Evolutionary conservation across 805 yeast genomes (phyloP).

Genomic region (Candida peoriensis): DNA sequence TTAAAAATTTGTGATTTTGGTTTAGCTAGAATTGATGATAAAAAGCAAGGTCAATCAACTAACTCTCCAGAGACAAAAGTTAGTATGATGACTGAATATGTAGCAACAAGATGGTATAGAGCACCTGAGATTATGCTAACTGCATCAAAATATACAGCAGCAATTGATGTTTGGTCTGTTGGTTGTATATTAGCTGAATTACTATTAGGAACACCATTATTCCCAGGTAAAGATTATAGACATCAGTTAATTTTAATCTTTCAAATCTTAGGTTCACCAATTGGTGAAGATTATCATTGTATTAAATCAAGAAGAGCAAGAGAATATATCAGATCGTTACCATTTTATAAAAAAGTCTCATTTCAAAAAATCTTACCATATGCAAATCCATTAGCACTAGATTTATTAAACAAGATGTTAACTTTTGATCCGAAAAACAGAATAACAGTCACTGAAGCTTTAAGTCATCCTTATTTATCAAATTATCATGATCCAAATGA

Average conservation of each 20-base stretch:
- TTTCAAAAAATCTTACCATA: slow-evolving; percentile 40
- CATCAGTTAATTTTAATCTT: slow-evolving; percentile 83
- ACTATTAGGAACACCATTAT: slow-evolving; percentile 78
- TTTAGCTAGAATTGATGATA: slow-evolving; percentile 50
- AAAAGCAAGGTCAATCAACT: slow-evolving; percentile 26
- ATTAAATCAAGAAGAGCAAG: slow-evolving; percentile 80
- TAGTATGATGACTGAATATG: slow-evolving; percentile 93
- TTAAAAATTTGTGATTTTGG: slow-evolving; percentile 94
- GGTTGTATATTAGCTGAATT: slow-evolving; percentile 95
- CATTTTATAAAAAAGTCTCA: slow-evolving; percentile 60
- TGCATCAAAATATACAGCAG: slow-evolving; percentile 87
- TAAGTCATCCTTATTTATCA: slow-evolving; percentile 77
- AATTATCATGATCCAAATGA: slow-evolving; percentile 94
- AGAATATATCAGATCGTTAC: slow-evolving; percentile 79
- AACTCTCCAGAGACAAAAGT: slow-evolving; percentile 57
- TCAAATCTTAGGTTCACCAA: slow-evolving; percentile 84
- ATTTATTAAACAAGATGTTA: slow-evolving; percentile 61
- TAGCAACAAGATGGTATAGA: slow-evolving; percentile 96
- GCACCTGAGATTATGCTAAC: slow-evolving; percentile 98
- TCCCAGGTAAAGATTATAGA: slow-evolving; percentile 93
- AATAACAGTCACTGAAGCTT: slow-evolving; percentile 78
- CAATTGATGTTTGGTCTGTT: slow-evolving; percentile 95
- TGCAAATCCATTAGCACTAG: slow-evolving; percentile 65
- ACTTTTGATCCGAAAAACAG: slow-evolving; percentile 81
- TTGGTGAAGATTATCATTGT: slow-evolving; percentile 67